Percentiles rank a stretch among this genome's conserved stretches.
Evolutionary conservation across 2,329 filamentous ascomycete species (phyloP).

Genomic region (Fusarium denticulatum): DNA sequence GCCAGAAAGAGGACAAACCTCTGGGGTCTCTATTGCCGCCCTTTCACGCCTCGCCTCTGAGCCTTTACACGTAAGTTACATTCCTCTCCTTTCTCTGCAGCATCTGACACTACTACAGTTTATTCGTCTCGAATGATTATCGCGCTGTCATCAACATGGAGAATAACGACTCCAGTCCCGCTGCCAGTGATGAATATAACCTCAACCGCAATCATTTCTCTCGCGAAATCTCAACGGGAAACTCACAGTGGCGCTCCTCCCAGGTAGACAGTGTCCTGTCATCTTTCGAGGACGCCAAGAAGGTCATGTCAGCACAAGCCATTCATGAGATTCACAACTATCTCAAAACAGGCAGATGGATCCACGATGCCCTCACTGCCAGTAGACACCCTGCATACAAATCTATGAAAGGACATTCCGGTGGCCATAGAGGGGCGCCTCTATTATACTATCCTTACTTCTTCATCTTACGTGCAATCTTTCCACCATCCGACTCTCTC

Average conservation of each 20-base stretch:
- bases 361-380: neutral
- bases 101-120: neutral
- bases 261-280: neutral
- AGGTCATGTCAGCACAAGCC: neutral
- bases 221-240: fast-evolving
- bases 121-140: neutral
- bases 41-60: neutral
- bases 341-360: neutral
- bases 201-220: neutral
- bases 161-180: fast-evolving
- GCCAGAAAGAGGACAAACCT: neutral
- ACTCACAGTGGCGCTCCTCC: neutral
- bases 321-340: neutral
- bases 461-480: neutral
- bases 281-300: neutral
- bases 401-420: fast-evolving
- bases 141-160: neutral
- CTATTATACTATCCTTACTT: neutral
- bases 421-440: fast-evolving
- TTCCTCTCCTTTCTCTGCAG: neutral
- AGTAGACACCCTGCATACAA: neutral
- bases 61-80: neutral
- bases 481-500: neutral
- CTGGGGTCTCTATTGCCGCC: fast-evolving
- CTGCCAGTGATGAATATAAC: neutral